A percentile compares a stretch with the other conserved stretches of the same genome.
These are phyloP conservation scores for Allomyces macrogynus DNA, from an alignment of 192 early-diverging fungal genomes.

Conservation along the genomic window DNA sequence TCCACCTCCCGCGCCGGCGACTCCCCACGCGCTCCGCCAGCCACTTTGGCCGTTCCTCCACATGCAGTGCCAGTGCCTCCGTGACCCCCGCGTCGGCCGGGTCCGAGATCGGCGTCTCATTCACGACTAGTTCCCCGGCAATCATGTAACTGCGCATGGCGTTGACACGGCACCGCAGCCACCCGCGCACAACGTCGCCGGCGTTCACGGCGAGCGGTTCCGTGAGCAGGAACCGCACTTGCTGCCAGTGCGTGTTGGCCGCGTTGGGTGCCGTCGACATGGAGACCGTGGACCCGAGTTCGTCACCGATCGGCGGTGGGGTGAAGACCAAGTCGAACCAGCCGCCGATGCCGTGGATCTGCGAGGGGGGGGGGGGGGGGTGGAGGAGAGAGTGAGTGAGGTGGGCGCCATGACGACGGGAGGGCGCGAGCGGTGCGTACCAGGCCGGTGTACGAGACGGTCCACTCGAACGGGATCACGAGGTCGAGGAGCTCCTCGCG, in stretches of 20 bases:
- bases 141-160: constrained; percentile 81
- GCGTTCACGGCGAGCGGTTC: constrained; percentile 92
- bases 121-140: constrained; percentile 43
- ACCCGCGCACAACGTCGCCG: constrained; percentile 60
- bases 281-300: constrained; percentile 30
- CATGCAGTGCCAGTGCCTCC: constrained; percentile 10
- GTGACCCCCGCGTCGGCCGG: constrained; percentile 16
- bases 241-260: constrained; percentile 94
- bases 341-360: constrained; percentile 77
- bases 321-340: constrained; percentile 90
- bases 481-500: constrained; percentile 63
- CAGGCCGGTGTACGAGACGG: constrained; percentile 61
- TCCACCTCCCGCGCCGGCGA: constrained; percentile 52
- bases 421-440: background rate
- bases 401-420: no score
- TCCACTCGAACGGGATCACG: constrained; percentile 65
- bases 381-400: no score
- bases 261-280: constrained; percentile 72
- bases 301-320: constrained; percentile 20
- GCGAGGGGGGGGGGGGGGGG: background rate
- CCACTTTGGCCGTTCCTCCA: constrained; percentile 3
- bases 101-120: constrained; percentile 22
- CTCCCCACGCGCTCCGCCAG: constrained; percentile 5
- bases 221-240: constrained; percentile 77
- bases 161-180: constrained; percentile 72